phyloP scores from a whole-genome alignment of 805 yeast genomes.

The Metschnikowia shivogae region DNA sequence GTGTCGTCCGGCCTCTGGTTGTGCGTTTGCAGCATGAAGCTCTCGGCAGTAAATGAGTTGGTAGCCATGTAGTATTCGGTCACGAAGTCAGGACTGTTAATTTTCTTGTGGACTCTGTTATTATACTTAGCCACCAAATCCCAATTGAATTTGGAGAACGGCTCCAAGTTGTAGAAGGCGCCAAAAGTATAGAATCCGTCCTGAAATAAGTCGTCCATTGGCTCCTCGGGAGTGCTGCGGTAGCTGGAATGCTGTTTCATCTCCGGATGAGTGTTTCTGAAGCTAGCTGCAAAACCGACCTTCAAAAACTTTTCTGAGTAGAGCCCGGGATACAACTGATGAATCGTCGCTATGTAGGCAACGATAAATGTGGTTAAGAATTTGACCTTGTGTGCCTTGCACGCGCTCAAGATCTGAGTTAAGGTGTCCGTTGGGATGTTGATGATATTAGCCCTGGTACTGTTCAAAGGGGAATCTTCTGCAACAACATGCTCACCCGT shows the following conservation, averaged over 20 bases:
- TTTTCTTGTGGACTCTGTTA: slow-evolving; percentile 6
- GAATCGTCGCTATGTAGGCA: slow-evolving; percentile 8
- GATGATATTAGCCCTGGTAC: slow-evolving; percentile 1
- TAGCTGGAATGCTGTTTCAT: slow-evolving; percentile 8
- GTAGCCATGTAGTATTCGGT: slow-evolving; percentile 8
- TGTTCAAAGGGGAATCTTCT: slow-evolving; percentile 7
- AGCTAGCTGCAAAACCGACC: slow-evolving; percentile 9
- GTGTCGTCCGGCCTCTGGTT: slow-evolving; percentile 6
- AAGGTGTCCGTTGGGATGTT: slow-evolving; percentile 3
- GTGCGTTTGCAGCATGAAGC: slow-evolving; percentile 4
- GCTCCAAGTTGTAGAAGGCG: slow-evolving; percentile 6
- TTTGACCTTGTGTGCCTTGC: slow-evolving; percentile 7
- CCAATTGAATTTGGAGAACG: slow-evolving; percentile 6
- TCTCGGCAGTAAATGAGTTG: slow-evolving; percentile 8
- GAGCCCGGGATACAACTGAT: slow-evolving; percentile 5
- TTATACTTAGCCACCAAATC: slow-evolving; percentile 7
- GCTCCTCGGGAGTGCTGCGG: background rate
- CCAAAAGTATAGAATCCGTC: slow-evolving; percentile 10
- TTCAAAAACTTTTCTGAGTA: slow-evolving; percentile 7
- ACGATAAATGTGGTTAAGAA: slow-evolving; percentile 5
- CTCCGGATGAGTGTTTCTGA: slow-evolving; percentile 3
- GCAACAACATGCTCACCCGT: slow-evolving; percentile 6
- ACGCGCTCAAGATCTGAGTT: slow-evolving; percentile 1
- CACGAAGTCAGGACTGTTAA: slow-evolving; percentile 8
- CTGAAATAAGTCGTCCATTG: slow-evolving; percentile 6